Evolutionary conservation across 257 asterid genomes (phyloP), one percentile per base, ranked within the genome.

Genomic region (Gardenia jasminoides): DNA sequence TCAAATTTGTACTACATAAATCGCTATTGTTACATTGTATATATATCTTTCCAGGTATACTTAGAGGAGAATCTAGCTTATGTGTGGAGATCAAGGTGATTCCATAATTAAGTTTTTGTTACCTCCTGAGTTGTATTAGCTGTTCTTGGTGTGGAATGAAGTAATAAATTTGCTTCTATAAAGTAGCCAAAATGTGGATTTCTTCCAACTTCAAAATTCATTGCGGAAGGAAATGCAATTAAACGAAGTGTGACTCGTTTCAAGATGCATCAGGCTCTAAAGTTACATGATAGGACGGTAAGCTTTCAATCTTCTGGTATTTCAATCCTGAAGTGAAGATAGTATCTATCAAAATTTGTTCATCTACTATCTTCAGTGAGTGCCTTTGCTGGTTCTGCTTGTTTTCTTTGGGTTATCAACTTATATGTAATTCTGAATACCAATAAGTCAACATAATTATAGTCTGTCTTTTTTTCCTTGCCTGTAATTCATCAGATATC

Each of bases 101-200:
- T 88, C 56, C 74, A 70, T 76, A 22, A 69, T 72, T 59, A 36
- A 70, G 48, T 47, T 30, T 7, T 31, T 59, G 36, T 28, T 78
- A 76, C 65, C 56, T 78, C 69, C 64, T 76, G 52, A 52, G 80
- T 78, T 76, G 17, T 80, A 43, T 68, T 74, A 70, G 67, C 30
- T 73, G 58, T 59, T 56, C 50, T 76, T 77, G 78, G 64, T 62
- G 61, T 46, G 64, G 75, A 59, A 76, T 62, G 47, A 78, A 67
- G 36, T 58, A 78, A 26, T 31, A 64, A 73, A 80, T 69, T 67
- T 66, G 77, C 78, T 83, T 75, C 79, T 65, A 74, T 72, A 80
- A 71, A 67, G 87, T 92, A 94, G 99, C 99, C 99, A 70, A 96
- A 96, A 85, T 86, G 94, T 74, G 98, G 98, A 80, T 91, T 91